Evolutionary conservation across 148 eudicot species (phyloP), one percentile per base, ranked within the genome.

Genomic region (Fallopia convolvulus): DNA sequence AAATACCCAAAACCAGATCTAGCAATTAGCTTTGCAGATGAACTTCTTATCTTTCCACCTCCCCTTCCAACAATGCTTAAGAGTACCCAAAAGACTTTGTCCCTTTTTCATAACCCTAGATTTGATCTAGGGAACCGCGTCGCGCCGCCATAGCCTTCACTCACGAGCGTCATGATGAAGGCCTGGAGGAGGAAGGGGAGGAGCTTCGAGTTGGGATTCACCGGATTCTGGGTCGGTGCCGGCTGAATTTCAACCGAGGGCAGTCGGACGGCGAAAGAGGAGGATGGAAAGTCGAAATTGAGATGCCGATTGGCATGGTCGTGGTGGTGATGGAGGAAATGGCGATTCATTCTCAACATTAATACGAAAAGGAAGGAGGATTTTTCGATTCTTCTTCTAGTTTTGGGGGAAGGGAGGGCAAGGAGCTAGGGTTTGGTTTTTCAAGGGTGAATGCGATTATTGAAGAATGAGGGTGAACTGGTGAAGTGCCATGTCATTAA

Each of bases 281-380:
- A 42, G 23, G 79, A 65, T 33, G 44, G 1, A n/a, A 8, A 40
- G 78, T 65, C 44, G 58, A 18, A 49, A 21, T 30, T 49, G 44
- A 47, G 73, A 36, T 60, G 79, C 14, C 8, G 50, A 33, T 17
- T 46, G 58, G 32, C 53, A 48, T 77, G 58, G 41, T 68, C 72
- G 6, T 1, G 68, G 46, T 23, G 46, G 74, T 40, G 53, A 10
- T 3, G 75, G 52, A 20, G 32, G 52, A 20, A 42, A 42, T 21
- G 79, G 73, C 58, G 79, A 48, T 76, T 76, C 56, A 40, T 46
- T 77, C 52, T 47, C 74, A 48, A 74, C 79, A 77, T 77, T 12
- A 42, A 40, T 14, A 2, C 20, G 17, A 46, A 14, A 5, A 6
- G 20, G 21, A 63, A 4, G 30, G n/a, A 5, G 39, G 70, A 30